Evolutionary conservation across 2,329 filamentous ascomycete species (phyloP), one percentile per base, ranked within the genome.

Genomic region (Hypocrella siamensis): DNA sequence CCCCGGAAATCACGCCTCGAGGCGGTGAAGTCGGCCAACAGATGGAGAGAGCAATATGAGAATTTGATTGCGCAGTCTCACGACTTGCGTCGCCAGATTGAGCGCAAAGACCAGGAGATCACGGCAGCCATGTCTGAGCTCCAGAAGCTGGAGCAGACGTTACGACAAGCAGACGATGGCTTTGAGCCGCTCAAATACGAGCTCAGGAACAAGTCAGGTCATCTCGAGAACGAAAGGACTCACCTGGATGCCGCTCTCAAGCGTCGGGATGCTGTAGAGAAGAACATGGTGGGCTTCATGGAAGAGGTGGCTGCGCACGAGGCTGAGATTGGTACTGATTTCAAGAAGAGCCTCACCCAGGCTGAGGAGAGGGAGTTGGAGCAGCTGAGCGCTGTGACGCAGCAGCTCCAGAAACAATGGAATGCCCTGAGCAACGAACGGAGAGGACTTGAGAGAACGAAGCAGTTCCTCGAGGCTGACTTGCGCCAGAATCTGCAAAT

Each of bases 401-500:
- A 86, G 45, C 72, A 79, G 26, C 57, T 96, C 28, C 75, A 82
- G 39, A 77, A 73, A 41, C 71, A 86, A 45, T 79, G 83, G 59
- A 79, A 80, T 31, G 75, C 83, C 34, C 54, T 85, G 28, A 84
- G 79, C 46, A 71, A 67, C 34, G 67, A 71, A 36, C 75, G 86
- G 21, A 71, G 81, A 40, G 79, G 85, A 35, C 63, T 92, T 2
- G 85, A 94, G 53, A 71, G 68, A 17, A 71, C 74, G 33, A 96
- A 93, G 58, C 76, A 79, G 32, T 71, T 82, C 24, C 65, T 96
- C 18, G 88, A 98, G 51, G 73, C 82, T 21, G 83, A 93, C 46
- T 61, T 98, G 30, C 76, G 79, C n/a, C 82, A 92, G 46, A 93
- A 93, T 45, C 65, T 98, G 27, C 76, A 79, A 46, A 79, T 85